These are phyloP conservation scores for Suillus luteus DNA, from an alignment of 768 basidiomycete species.

Conservation along the genomic window DNA sequence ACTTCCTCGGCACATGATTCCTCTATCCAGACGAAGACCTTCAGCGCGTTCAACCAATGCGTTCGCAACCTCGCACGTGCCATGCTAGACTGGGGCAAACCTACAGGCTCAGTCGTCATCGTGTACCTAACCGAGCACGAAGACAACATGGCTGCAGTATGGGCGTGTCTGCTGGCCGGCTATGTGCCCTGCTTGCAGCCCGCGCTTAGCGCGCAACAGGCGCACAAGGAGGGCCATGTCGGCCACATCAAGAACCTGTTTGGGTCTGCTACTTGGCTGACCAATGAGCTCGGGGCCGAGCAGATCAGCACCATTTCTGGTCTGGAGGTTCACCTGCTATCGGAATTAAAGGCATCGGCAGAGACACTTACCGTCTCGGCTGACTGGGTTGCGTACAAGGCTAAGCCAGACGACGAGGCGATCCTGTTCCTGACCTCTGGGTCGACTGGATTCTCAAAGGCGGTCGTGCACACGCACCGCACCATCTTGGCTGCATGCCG, in stretches of 20 bases:
- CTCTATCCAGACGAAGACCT: constrained; percentile 29
- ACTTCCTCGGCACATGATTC: constrained; percentile 33
- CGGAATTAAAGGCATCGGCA: constrained; percentile 22
- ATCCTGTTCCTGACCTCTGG: constrained; percentile 44
- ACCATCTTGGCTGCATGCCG: constrained; percentile 37
- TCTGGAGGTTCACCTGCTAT: constrained; percentile 27
- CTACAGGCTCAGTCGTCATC: constrained; percentile 28
- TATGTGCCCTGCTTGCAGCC: constrained; percentile 35
- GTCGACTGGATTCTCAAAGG: constrained; percentile 49
- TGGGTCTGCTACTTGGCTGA: constrained; percentile 34
- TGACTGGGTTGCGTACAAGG: constrained; percentile 23
- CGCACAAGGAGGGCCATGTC: constrained; percentile 33
- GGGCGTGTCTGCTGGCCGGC: constrained; percentile 34
- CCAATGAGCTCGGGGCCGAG: constrained; percentile 29
- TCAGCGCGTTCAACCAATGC: constrained; percentile 21
- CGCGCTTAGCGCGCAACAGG: constrained; percentile 34
- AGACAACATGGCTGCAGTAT: constrained; percentile 36
- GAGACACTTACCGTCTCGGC: constrained; percentile 4
- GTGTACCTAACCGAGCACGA: constrained; percentile 36
- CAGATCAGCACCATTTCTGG: constrained; percentile 27
- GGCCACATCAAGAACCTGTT: constrained; percentile 33
- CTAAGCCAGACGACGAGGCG: constrained; percentile 32
- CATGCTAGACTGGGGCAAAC: constrained; percentile 26
- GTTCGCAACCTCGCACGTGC: constrained; percentile 26
- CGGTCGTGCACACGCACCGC: constrained; percentile 41